A percentile compares a stretch with the other conserved stretches of the same genome.
Conservation (phyloP, 2,329 filamentous ascomycete species). For the Thyridium curvatum region DNA sequence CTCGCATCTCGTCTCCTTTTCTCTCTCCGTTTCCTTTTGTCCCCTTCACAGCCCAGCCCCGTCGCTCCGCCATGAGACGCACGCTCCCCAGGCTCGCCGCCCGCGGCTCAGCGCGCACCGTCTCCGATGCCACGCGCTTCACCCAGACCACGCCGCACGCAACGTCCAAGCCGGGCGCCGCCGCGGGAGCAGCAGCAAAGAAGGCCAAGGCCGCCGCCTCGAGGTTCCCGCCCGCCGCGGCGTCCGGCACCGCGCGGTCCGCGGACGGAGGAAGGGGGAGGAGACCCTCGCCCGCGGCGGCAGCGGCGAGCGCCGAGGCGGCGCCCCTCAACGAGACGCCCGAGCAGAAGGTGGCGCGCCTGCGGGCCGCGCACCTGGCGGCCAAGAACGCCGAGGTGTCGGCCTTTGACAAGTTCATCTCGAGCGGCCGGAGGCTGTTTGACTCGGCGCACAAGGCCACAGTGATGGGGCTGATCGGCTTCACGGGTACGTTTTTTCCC, state of each 20-base stretch:
- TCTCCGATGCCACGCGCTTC: slow-evolving; percentile 75
- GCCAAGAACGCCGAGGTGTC: slow-evolving; percentile 54
- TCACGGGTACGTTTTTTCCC: slow-evolving; percentile 46
- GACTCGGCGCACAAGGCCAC: slow-evolving; percentile 52
- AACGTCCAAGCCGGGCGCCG: slow-evolving; percentile 48
- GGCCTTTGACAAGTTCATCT: slow-evolving; percentile 42
- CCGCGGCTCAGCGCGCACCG: slow-evolving; percentile 49
- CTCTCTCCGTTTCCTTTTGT: too few species aligned
- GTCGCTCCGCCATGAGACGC: slow-evolving; percentile 27
- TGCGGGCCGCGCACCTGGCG: slow-evolving; percentile 62
- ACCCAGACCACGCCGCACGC: slow-evolving; percentile 66
- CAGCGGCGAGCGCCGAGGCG: slow-evolving; percentile 11
- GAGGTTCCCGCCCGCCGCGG: too few species aligned
- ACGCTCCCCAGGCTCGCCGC: slow-evolving; percentile 23
- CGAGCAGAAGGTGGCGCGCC: slow-evolving; percentile 61
- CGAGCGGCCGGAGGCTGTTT: slow-evolving; percentile 40
- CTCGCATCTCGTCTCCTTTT: too few species aligned
- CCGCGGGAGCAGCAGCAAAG: slow-evolving; percentile 11
- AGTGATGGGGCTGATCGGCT: slow-evolving; percentile 46
- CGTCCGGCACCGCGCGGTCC: too few species aligned
- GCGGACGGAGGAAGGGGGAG: not conserved
- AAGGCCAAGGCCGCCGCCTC: not conserved
- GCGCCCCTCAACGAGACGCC: slow-evolving; percentile 48
- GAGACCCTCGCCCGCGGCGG: slow-evolving; percentile 3
- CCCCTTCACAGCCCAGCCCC: too few species aligned